phyloP scores from a whole-genome alignment of 177 flowering plant species.

The Vitis hybrid region DNA sequence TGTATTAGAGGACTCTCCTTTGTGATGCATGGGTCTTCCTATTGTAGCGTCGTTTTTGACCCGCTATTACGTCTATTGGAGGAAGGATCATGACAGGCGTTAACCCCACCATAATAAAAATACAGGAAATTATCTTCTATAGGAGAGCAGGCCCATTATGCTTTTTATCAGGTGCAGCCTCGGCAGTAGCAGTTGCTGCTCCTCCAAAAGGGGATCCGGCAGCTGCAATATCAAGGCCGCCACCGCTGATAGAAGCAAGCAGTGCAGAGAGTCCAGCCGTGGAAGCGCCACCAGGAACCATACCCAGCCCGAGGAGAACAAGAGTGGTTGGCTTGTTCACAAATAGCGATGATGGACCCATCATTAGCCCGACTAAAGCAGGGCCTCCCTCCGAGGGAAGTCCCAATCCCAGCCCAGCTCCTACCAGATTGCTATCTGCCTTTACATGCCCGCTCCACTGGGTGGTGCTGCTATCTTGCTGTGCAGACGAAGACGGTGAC shows the following conservation, averaged over 20 bases:
- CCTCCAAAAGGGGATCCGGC: constrained; percentile 11
- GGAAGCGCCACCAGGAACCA: constrained; percentile 24
- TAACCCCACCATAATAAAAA: neutral
- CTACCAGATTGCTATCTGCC: constrained; percentile 3
- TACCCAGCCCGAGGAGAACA: constrained; percentile 56
- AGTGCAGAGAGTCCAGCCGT: constrained; percentile 35
- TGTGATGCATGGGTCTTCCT: too few relatives aligned
- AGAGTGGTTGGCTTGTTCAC: constrained; percentile 40
- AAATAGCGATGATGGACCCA: constrained; percentile 29
- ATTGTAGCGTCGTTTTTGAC: too few relatives aligned
- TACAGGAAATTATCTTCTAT: neutral
- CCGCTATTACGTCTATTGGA: too few relatives aligned
- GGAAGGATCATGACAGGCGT: too few relatives aligned
- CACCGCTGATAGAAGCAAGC: constrained; percentile 34
- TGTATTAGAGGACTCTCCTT: too few relatives aligned
- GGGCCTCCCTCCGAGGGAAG: constrained; percentile 14
- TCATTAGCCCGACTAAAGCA: constrained; percentile 23
- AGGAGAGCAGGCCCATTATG: constrained; percentile 21
- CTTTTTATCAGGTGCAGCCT: constrained; percentile 20
- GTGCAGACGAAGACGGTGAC: constrained; percentile 20
- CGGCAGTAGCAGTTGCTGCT: constrained; percentile 25
- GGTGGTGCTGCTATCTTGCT: constrained; percentile 10
- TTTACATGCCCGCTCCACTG: constrained; percentile 12
- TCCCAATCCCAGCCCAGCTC: constrained; percentile 43
- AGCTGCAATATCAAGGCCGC: constrained; percentile 19